Percentiles rank a stretch among this genome's conserved stretches.
Evolutionary conservation across 2,329 filamentous ascomycete species (phyloP).

Genomic region (Capronia epimyces): DNA sequence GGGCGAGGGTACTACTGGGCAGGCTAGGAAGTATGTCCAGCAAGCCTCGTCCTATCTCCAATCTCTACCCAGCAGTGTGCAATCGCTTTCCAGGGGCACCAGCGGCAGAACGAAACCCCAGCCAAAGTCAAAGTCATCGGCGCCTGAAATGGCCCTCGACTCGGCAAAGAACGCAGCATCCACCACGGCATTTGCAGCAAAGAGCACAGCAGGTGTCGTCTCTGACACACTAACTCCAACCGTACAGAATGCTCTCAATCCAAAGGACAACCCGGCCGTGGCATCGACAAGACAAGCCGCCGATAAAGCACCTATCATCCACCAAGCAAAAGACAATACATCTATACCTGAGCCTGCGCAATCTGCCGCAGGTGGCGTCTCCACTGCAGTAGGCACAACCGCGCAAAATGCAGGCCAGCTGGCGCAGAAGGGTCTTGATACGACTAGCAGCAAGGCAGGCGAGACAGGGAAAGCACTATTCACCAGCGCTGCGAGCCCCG

Average conservation of each 20-base stretch:
- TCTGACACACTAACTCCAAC: constrained; percentile 20
- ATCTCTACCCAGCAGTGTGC: constrained; percentile 20
- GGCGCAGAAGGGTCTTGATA: constrained; percentile 14
- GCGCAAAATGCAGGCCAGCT: constrained; percentile 21
- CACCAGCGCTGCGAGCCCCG: not conserved
- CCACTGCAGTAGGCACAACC: constrained; percentile 15
- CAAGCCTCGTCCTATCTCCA: constrained; percentile 25
- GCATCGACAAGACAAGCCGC: constrained; percentile 18
- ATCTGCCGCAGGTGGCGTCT: constrained; percentile 10
- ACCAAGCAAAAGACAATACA: constrained; percentile 23
- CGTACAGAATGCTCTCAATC: constrained; percentile 23
- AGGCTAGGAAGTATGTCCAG: constrained; percentile 24
- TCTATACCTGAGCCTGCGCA: constrained; percentile 17
- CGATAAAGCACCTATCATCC: constrained; percentile 19
- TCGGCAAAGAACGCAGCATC: constrained; percentile 16
- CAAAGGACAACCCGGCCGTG: constrained; percentile 25
- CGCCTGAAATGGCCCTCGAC: constrained; percentile 9
- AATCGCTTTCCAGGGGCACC: constrained; percentile 9
- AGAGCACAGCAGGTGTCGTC: constrained; percentile 18
- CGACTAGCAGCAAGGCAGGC: constrained; percentile 8
- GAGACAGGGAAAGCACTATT: constrained; percentile 8
- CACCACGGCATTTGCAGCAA: constrained; percentile 14
- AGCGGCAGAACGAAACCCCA: constrained; percentile 29
- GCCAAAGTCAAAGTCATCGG: constrained; percentile 21
- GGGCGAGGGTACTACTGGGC: constrained; percentile 1